These are phyloP conservation scores for Petunia secreta DNA, from an alignment of 257 asterid genomes.

Conservation along the genomic window DNA sequence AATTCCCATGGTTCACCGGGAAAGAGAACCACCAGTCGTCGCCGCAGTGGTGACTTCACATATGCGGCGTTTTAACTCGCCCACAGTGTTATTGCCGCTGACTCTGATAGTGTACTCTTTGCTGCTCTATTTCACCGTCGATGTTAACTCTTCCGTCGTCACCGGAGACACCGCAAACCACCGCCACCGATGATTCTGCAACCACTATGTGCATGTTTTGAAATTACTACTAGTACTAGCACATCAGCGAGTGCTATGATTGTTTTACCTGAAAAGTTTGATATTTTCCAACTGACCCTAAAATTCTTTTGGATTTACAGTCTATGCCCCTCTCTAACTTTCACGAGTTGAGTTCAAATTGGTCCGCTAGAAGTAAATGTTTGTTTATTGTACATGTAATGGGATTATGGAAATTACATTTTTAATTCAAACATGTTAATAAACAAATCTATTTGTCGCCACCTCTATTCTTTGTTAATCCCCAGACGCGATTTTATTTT, in stretches of 20 bases:
- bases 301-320: not conserved
- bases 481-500: no score
- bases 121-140: slow-evolving; percentile 95
- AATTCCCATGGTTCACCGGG: no score
- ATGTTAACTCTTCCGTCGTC: slow-evolving; percentile 83
- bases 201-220: no score
- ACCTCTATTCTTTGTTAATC: no score
- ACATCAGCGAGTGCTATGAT: not conserved
- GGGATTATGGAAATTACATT: not conserved
- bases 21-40: no score
- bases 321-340: not conserved
- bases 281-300: not conserved
- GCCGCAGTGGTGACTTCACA: slow-evolving; percentile 57
- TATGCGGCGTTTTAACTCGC: slow-evolving; percentile 86
- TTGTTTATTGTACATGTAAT: not conserved
- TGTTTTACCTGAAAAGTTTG: not conserved
- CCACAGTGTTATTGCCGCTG: slow-evolving; percentile 87
- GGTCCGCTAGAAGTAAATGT: not conserved
- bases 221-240: not conserved
- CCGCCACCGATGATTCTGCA: slow-evolving; percentile 57
- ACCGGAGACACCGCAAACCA: slow-evolving; percentile 49
- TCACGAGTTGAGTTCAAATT: no score
- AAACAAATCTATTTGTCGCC: no score
- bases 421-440: no score
- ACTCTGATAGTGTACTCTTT: slow-evolving; percentile 88